phyloP scores from a whole-genome alignment of 495 filamentous ascomycete genomes.

The Talaromyces stipitatus region DNA sequence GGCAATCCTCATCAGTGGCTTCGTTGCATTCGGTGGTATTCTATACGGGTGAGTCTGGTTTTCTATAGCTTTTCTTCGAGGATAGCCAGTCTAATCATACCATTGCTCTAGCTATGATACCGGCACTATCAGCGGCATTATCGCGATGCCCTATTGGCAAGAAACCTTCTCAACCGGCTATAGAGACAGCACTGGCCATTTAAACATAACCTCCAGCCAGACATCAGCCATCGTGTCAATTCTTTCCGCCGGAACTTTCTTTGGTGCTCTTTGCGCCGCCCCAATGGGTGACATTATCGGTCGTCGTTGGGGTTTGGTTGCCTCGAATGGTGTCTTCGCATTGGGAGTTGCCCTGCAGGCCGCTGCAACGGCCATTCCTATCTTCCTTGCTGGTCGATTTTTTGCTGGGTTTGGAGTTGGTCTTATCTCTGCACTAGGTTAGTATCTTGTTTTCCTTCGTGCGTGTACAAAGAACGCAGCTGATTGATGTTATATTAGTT shows the following conservation, averaged over 20 bases:
- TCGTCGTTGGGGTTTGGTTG: slow-evolving; percentile 62
- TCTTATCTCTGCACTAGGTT: slow-evolving; percentile 65
- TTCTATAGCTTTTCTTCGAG: not conserved
- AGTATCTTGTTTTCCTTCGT: slow-evolving; percentile 11
- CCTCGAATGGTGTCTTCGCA: slow-evolving; percentile 60
- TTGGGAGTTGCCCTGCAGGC: slow-evolving; percentile 77
- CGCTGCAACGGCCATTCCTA: slow-evolving; percentile 52
- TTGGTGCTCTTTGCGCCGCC: slow-evolving; percentile 67
- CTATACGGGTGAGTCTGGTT: slow-evolving; percentile 61
- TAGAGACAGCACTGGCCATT: slow-evolving; percentile 36
- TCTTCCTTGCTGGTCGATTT: slow-evolving; percentile 77
- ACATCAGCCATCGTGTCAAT: slow-evolving; percentile 74
- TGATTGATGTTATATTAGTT: slow-evolving; percentile 32
- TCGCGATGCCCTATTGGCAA: slow-evolving; percentile 73
- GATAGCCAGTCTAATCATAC: too few species aligned
- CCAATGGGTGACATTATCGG: slow-evolving; percentile 69
- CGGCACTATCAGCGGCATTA: slow-evolving; percentile 81
- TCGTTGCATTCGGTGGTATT: slow-evolving; percentile 83
- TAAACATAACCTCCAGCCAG: slow-evolving; percentile 43
- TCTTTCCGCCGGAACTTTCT: slow-evolving; percentile 84
- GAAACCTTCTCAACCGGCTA: slow-evolving; percentile 64
- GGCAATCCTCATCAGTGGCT: slow-evolving; percentile 79
- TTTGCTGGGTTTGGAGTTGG: slow-evolving; percentile 82
- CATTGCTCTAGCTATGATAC: slow-evolving; percentile 63
- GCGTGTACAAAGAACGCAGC: not conserved